A percentile compares a stretch with the other conserved stretches of the same genome.
Conservation (phyloP, 1,284 basidiomycete species). For the Naganishia liquefaciens region DNA sequence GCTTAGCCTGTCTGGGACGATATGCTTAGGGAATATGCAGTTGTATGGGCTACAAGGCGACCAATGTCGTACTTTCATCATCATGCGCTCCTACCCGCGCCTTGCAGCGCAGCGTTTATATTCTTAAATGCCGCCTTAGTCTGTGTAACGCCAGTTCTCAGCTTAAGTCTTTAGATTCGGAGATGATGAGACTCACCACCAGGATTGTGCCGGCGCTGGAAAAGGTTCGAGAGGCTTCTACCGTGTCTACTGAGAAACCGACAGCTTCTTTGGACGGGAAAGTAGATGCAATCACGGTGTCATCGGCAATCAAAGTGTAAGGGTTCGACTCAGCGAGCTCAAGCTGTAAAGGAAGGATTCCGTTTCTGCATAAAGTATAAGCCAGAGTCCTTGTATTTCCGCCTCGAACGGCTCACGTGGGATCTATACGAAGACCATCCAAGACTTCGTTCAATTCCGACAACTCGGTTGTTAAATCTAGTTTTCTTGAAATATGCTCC, state of each 20-base stretch:
- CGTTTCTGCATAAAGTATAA: neutral
- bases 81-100: neutral
- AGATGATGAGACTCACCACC: neutral
- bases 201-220: conserved; percentile 13
- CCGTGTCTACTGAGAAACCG: neutral
- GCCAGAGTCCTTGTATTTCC: neutral
- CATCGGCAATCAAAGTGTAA: neutral
- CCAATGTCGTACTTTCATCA: too few species aligned
- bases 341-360: neutral
- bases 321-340: conserved; percentile 1
- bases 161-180: neutral
- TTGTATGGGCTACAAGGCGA: conserved; percentile 7
- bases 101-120: conserved; percentile 5
- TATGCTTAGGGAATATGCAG: neutral
- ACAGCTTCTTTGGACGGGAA: neutral
- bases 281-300: neutral
- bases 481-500: neutral
- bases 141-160: neutral
- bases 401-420: neutral
- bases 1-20: neutral
- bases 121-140: conserved; percentile 8
- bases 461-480: neutral
- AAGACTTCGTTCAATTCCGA: neutral
- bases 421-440: neutral
- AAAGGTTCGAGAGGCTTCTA: conserved; percentile 13